Percentiles rank a stretch among this genome's conserved stretches.
Evolutionary conservation across 768 basidiomycete genomes (phyloP).

Genomic region (Cystofilobasidium ferigula): DNA sequence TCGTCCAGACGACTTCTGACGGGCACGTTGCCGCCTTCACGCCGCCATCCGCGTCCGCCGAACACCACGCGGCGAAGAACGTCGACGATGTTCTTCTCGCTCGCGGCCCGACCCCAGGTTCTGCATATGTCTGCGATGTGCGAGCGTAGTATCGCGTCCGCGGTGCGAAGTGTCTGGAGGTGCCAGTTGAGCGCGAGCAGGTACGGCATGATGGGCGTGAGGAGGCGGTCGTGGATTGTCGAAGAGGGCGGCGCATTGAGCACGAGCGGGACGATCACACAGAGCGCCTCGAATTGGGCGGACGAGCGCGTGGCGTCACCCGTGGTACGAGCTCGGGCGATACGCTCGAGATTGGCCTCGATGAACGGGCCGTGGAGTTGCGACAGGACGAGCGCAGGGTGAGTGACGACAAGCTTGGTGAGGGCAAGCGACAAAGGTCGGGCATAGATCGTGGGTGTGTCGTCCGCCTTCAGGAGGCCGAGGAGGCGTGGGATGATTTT

Average conservation of each 20-base stretch:
- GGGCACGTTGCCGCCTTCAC: background rate
- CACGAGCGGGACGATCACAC: conserved; percentile 15
- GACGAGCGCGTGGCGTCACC: background rate
- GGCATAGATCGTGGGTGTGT: conserved; percentile 9
- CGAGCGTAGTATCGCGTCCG: conserved; percentile 56
- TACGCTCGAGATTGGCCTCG: background rate
- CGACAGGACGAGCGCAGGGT: conserved; percentile 2
- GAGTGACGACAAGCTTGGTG: background rate
- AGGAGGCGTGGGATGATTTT: conserved; percentile 14
- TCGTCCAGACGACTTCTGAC: background rate
- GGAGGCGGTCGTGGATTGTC: conserved; percentile 40
- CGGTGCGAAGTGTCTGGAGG: conserved; percentile 43
- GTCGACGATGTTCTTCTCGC: conserved; percentile 44
- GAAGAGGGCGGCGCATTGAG: conserved; percentile 19
- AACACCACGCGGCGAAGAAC: background rate
- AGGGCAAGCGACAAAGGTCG: conserved; percentile 19
- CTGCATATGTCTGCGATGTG: conserved; percentile 51
- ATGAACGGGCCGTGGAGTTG: conserved; percentile 13
- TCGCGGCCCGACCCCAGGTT: conserved; percentile 65
- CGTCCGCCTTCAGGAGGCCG: conserved; percentile 9
- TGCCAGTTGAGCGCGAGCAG: conserved; percentile 56
- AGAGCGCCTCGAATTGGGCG: conserved; percentile 4
- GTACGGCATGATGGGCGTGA: conserved; percentile 57
- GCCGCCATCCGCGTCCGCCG: background rate
- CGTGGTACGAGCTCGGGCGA: background rate